Base-by-base conservation (phyloP, 352 stramenopile genomes). In the Phytophthora quininea region DNA sequence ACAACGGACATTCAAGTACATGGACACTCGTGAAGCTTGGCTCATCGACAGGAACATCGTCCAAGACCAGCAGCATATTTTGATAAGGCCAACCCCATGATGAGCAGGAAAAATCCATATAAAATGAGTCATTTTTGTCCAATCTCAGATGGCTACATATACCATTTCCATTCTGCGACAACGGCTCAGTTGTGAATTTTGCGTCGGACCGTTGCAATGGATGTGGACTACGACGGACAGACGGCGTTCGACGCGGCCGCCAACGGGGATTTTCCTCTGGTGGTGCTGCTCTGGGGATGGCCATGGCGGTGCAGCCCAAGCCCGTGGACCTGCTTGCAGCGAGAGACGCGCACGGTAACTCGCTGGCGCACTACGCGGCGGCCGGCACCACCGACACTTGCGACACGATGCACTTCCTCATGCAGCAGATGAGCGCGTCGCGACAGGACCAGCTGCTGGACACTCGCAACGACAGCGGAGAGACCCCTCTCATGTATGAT, bases 201-300 rank as follows among this genome's bases (percentile, higher is more conserved):
- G 19, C 19, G 19, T 24, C 19, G 19, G 19, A 24, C 19, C 19
- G 19, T 24, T 24, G 19, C 19, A 24, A 90, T 90, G 84, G 71
- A 86, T 53, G 77, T 92, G 51, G 49, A 80, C 56, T 95, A 90
- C 76, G 76, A 90, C 56, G 84, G 82, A 3, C 84, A 91, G 72
- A 88, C 89, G 52, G 85, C 79, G 32, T 92, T 92, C 64, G 76
- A 73, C n/a, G 87, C 87, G 4, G 80, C 82, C 11, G 80, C 83
- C 24, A 93, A 93, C 66, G 87, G 87, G 30, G 85, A 95, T 66
- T 95, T 95, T 56, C 88, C 88, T 48, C 85, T 95, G 12, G 82
- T 95, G 15, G 88, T 95, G 51, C 71, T 95, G 57, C 73, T 95
- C 4, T 95, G 88, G 88, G 88, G 9, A 95, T 95, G 85, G 82